These are phyloP conservation scores for Verbascum thapsus DNA, from an alignment of 257 asterid genomes.

Conservation along the genomic window DNA sequence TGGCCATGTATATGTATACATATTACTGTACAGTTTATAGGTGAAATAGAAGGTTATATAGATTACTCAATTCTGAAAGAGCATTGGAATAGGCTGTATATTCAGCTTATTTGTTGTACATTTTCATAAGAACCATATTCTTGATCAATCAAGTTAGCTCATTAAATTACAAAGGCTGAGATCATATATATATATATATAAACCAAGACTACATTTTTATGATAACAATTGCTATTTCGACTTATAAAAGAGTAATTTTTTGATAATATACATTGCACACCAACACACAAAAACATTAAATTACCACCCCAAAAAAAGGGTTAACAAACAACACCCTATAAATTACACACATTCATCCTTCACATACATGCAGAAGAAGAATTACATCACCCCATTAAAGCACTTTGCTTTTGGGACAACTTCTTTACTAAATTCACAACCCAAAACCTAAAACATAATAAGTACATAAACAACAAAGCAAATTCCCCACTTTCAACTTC, in stretches of 20 bases:
- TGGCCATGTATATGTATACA: conserved; percentile 40
- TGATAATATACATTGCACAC: too few species aligned
- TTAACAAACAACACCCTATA: not conserved
- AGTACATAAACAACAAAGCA: not conserved
- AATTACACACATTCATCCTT: not conserved
- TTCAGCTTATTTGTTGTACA: conserved; percentile 33
- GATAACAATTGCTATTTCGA: too few species aligned
- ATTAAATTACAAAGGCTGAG: conserved; percentile 1
- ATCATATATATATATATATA: too few species aligned
- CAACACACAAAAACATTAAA: not conserved
- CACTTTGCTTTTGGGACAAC: conserved; percentile 24
- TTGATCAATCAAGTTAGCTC: conserved; percentile 13
- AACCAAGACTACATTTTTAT: too few species aligned
- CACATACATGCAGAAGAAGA: conserved; percentile 6
- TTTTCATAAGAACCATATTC: conserved; percentile 19
- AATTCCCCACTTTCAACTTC: not conserved
- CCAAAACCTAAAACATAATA: not conserved
- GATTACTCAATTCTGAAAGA: conserved; percentile 25
- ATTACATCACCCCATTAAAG: conserved; percentile 4
- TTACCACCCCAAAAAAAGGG: conserved; percentile 5
- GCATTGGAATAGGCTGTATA: conserved; percentile 31
- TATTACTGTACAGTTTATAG: conserved; percentile 55
- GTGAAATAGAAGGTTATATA: conserved; percentile 29
- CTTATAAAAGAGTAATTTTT: too few species aligned
- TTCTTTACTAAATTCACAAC: conserved; percentile 6